These are phyloP conservation scores for Populus alba DNA, from an alignment of 345 rosid genomes.

Conservation along the genomic window DNA sequence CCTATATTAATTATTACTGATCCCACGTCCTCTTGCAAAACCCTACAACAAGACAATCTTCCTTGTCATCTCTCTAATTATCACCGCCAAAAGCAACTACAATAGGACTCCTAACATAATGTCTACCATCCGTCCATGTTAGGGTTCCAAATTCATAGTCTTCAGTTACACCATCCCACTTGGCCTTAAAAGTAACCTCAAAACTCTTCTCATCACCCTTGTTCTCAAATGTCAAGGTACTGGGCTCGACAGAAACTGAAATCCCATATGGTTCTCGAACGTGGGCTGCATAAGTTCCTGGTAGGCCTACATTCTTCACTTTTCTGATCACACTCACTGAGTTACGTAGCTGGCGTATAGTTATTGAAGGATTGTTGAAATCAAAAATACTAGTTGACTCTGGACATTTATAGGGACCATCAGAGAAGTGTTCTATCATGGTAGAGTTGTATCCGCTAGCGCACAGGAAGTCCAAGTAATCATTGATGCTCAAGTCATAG, in stretches of 20 bases:
- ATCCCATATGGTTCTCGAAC: constrained; percentile 48
- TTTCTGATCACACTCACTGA: constrained; percentile 39
- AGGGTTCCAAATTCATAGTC: constrained; percentile 54
- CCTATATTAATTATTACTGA: background rate
- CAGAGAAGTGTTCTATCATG: constrained; percentile 27
- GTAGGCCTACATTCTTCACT: constrained; percentile 67
- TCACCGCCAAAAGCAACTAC: constrained; percentile 25
- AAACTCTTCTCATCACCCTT: constrained; percentile 59
- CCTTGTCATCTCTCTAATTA: background rate
- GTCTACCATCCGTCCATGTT: constrained; percentile 78
- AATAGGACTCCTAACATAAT: constrained; percentile 74
- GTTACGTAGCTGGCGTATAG: constrained; percentile 35
- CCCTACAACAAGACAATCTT: background rate
- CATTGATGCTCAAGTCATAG: constrained; percentile 48
- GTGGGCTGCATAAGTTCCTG: constrained; percentile 43
- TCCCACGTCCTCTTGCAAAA: background rate
- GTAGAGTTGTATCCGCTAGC: constrained; percentile 56
- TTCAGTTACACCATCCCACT: constrained; percentile 22
- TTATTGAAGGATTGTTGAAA: constrained; percentile 76
- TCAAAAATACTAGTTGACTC: constrained; percentile 36
- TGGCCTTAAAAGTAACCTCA: constrained; percentile 37
- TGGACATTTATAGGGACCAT: constrained; percentile 36
- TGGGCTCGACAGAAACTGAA: constrained; percentile 50
- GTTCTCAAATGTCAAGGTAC: constrained; percentile 41
- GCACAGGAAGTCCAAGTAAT: constrained; percentile 71